Conservation (phyloP, 495 filamentous ascomycete genomes). For the Haplographium delicatum region DNA sequence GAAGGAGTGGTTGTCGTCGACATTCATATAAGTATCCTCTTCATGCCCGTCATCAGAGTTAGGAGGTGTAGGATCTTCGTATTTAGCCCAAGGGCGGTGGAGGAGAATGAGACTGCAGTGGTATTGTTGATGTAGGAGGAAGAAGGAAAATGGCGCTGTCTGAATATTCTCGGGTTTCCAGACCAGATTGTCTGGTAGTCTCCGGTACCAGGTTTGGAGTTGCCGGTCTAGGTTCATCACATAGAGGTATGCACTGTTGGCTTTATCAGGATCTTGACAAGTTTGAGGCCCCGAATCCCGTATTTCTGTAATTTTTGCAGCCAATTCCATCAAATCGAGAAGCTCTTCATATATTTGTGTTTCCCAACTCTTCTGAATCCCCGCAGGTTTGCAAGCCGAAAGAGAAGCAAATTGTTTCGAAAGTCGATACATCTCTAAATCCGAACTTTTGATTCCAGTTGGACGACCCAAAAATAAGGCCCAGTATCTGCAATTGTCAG, state of each 20-base stretch:
- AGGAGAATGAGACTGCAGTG: slow-evolving; percentile 44
- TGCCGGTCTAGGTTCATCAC: slow-evolving; percentile 43
- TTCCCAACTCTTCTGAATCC: slow-evolving; percentile 29
- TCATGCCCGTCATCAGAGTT: slow-evolving; percentile 23
- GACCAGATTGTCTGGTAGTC: slow-evolving; percentile 38
- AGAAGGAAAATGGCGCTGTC: slow-evolving; percentile 43
- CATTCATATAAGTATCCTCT: slow-evolving; percentile 9
- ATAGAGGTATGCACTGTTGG: slow-evolving; percentile 38
- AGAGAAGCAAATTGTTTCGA: slow-evolving; percentile 34
- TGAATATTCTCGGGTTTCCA: slow-evolving; percentile 46
- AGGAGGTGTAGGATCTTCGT: slow-evolving; percentile 28
- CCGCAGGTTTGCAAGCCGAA: slow-evolving; percentile 26
- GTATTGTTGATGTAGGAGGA: slow-evolving; percentile 49
- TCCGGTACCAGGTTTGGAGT: slow-evolving; percentile 45
- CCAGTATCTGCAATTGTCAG: slow-evolving; percentile 30
- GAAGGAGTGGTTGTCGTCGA: slow-evolving; percentile 35
- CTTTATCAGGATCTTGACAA: slow-evolving; percentile 31
- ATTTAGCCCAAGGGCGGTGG: slow-evolving; percentile 44
- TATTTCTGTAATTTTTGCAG: slow-evolving; percentile 42
- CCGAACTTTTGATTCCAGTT: slow-evolving; percentile 44
- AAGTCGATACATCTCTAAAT: slow-evolving; percentile 40
- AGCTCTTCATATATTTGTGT: slow-evolving; percentile 41
- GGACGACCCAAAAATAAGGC: slow-evolving; percentile 46
- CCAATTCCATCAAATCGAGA: slow-evolving; percentile 47
- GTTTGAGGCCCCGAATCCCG: slow-evolving; percentile 20